Evolutionary conservation across 768 basidiomycete species (phyloP), one percentile per base, ranked within the genome.

Genomic region (Mycena venus): DNA sequence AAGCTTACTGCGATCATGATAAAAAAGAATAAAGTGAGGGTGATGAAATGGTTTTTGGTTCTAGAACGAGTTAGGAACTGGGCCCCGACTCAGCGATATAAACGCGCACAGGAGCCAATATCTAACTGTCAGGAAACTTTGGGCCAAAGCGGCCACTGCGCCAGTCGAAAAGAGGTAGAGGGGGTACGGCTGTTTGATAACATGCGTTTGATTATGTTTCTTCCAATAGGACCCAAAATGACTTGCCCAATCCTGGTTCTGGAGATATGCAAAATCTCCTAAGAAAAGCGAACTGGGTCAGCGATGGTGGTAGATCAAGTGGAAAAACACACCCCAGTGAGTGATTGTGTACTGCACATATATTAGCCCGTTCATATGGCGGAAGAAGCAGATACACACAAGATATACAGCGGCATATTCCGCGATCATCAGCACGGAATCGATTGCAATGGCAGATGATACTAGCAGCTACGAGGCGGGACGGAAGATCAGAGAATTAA

Each of bases 321-420:
- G 56, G 31, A 68, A 65, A 34, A 40, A 68, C 67, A 68, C 67
- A 68, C 58, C 58, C 44, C 40, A 58, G 67, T 68, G 67, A 60
- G 42, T 68, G 55, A 68, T 49, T 58, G 67, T 68, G 58, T 68
- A 59, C 67, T 68, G 58, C 42, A 60, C 55, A 68, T 44, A 31
- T 34, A 49, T 60, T 59, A 68, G 67, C 44, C 58, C 36, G 56
- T 49, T 58, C 56, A 34, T 51, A 44, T 29, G n/a, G 67, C 34
- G 44, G 44, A 60, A 68, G 56, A 58, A 47, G 42, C 31, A 68
- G 42, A 49, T 60, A 60, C 67, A 60, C 42, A 68, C 67, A 47
- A 68, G 56, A 68, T 70, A 70, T n/a, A n/a, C n/a, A n/a, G n/a
- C n/a, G n/a, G n/a, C n/a, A n/a, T n/a, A n/a, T n/a, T n/a, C n/a